Conservation (phyloP, 1,139 yeast genomes). For the Magnusiomyces tetraspermus region DNA sequence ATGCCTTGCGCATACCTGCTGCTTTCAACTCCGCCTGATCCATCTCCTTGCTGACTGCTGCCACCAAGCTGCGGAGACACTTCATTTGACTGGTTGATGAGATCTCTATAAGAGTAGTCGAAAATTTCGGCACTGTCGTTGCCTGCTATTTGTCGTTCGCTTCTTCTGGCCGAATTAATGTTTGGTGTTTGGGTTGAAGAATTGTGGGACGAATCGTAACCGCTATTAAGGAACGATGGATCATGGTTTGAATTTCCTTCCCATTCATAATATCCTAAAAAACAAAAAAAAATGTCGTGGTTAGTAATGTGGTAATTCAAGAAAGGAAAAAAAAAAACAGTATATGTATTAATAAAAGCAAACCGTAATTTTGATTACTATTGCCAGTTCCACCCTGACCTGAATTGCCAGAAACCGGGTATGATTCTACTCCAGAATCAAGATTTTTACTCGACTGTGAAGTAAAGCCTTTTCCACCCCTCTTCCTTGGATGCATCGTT, state of each 20-base stretch:
- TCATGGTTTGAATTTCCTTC: too few species aligned
- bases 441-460: background rate
- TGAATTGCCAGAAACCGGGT: background rate
- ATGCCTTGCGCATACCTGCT: background rate
- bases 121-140: background rate
- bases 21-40: background rate
- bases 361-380: background rate
- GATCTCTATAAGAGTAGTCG: background rate
- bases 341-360: background rate
- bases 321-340: background rate
- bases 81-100: background rate
- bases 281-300: background rate
- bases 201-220: too few species aligned
- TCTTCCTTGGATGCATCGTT: background rate
- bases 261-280: background rate
- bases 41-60: background rate
- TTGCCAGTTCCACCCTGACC: background rate
- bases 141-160: background rate
- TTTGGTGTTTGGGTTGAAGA: background rate
- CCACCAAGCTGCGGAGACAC: background rate
- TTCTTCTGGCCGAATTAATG: background rate
- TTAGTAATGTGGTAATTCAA: too few species aligned
- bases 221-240: too few species aligned
- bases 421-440: background rate
- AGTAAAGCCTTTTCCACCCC: background rate